Base-by-base conservation (phyloP, 495 filamentous ascomycete genomes). In the Platismatia glauca region DNA sequence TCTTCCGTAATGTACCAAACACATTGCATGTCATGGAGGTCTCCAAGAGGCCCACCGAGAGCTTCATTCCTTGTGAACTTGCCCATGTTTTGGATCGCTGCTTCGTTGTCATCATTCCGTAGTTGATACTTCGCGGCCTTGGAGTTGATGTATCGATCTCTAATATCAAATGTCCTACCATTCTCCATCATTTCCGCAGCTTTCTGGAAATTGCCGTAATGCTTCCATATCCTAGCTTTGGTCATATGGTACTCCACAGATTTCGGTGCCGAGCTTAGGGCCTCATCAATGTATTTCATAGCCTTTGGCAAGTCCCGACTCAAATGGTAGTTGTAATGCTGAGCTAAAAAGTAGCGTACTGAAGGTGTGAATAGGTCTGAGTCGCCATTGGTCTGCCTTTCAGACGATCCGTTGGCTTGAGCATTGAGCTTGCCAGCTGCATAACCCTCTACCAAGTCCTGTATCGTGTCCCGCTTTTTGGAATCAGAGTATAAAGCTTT, bases 121-220 rank as follows among this genome's bases (percentile, higher is more conserved):
- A 99, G 82, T 69, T 93, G 91, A 72, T 99, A 99, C 73, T 99
- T 97, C 37, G 95, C 91, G 27, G 90, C 87, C 77, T 99, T 99
- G 57, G 90, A 90, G 78, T 99, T 99, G 78, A 97, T 97, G 72
- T 96, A 94, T 31, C 94, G 88, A 71, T 99, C 94, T 75, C 84
- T 89, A 55, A 85, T 83, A 70, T 99, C 94, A 61, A 97, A 77
- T 39, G 81, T 77, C 37, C 94, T 83, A 8, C 95, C 94, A 60
- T 90, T 78, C 65, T 96, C 87, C 91, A 99, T 97, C 35, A 83
- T 83, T 65, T 90, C 85, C 2, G 91, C 83, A 8, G 94, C 95
- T 75, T 90, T 90, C 64, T 83, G 78, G 1, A 81, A 73, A 70
- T 95, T 84, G 18, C 94, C 94, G 61, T 84, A 80, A 71, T 99